Evolutionary conservation across 2,329 filamentous ascomycete genomes (phyloP).

Genomic region (Hymenoscyphus fructigenus): DNA sequence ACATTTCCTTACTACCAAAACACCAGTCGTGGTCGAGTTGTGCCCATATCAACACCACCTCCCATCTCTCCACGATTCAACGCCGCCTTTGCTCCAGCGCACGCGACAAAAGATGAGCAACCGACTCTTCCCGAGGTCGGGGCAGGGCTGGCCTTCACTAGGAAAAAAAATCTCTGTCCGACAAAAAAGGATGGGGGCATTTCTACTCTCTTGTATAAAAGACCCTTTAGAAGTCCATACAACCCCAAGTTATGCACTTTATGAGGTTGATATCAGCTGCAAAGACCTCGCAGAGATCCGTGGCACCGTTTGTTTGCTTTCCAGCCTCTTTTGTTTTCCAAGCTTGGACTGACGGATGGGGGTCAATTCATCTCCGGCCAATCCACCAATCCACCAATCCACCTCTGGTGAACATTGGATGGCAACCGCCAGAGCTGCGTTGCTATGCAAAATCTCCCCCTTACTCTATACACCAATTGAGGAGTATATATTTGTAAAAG

Average conservation of each 20-base stretch:
- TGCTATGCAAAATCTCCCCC: not conserved
- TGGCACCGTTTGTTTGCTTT: constrained; percentile 2
- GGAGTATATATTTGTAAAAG: not conserved
- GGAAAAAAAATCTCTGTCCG: not conserved
- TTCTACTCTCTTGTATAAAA: not conserved
- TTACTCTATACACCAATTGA: not conserved
- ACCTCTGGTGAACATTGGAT: not conserved
- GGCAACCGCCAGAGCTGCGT: constrained; percentile 1
- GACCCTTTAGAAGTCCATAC: not conserved
- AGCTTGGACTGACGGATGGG: not conserved
- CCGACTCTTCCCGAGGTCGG: not conserved
- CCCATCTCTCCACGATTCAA: not conserved
- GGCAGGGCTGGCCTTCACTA: not conserved
- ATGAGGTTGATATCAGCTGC: not conserved
- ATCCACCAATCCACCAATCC: not conserved
- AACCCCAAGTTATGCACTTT: not conserved
- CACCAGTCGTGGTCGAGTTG: not conserved
- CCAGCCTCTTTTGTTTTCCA: not conserved
- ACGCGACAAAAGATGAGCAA: not conserved
- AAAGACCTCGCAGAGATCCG: constrained; percentile 1
- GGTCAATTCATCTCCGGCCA: not conserved
- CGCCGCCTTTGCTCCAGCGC: constrained; percentile 3
- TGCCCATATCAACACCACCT: not conserved
- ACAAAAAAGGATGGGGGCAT: not conserved
- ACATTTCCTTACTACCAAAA: not conserved